Evolutionary conservation across 345 rosid genomes (phyloP), one percentile per base, ranked within the genome.

Genomic region (Hirschfeldia incana): DNA sequence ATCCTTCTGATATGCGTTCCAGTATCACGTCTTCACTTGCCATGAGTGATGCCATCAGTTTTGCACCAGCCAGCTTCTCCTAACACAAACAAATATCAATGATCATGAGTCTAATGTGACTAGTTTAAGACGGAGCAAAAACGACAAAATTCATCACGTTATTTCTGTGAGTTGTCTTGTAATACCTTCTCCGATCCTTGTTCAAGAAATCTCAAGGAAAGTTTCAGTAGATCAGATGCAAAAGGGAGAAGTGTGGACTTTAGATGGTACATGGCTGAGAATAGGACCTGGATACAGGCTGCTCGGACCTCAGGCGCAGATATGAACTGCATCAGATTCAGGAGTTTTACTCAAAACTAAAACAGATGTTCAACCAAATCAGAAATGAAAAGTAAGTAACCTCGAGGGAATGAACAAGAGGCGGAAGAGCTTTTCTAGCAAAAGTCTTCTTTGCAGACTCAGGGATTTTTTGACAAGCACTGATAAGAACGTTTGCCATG

Each of bases 401-500:
- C 97, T 92, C 81, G 53, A 84, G 76, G 30, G 90, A 80, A 74
- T 26, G 78, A 73, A 91, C 77, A 61, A 94, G 90, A 80, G 71
- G 73, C 3, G 86, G 91, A 75, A 94, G 78, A 59, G 85, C 73
- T 65, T 65, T 88, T 65, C 77, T 77, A 79, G 97, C 91, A 74
- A 92, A 84, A 36, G 13, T 51, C 69, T 84, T 83, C 87, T 86
- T 89, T 46, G 85, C 84, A 79, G 87, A 64, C 73, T 92, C 88
- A 0, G 86, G 80, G 51, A 89, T 77, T 82, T 94, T 92, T 84
- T 94, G 94, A 83, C 91, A 0, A 64, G 86, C 86, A 82, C 97
- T 92, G 72, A 94, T 89, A 71, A 94, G 90, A 70, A 88, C 90
- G 82, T 94, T 94, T 69, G 94, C 92, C 98, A 90, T 92, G 83